Conservation (phyloP, 805 yeast species). For the Starmera quercuum region DNA sequence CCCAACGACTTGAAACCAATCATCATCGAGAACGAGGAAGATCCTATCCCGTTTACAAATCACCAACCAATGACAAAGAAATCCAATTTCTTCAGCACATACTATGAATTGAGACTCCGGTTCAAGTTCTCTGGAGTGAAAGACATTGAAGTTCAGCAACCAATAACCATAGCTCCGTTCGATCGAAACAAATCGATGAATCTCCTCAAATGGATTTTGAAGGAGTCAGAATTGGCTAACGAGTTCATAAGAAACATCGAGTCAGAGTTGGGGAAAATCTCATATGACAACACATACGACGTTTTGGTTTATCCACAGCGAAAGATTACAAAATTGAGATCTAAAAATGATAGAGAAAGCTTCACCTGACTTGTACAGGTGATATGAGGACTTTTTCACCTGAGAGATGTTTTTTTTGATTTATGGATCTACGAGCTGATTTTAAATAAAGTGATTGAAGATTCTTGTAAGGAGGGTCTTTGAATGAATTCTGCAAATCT, state of each 20-base stretch:
- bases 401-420: neutral
- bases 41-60: slow-evolving; percentile 25
- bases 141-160: slow-evolving; percentile 41
- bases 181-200: slow-evolving; percentile 39
- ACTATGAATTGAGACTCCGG: slow-evolving; percentile 43
- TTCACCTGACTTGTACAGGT: no score
- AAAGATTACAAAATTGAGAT: slow-evolving; percentile 10
- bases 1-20: slow-evolving; percentile 23
- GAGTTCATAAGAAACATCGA: slow-evolving; percentile 23
- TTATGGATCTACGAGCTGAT: neutral
- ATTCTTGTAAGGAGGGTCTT: neutral
- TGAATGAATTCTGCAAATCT: neutral
- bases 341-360: slow-evolving; percentile 17
- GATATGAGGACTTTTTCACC: neutral
- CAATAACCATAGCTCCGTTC: slow-evolving; percentile 48
- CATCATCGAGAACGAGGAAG: slow-evolving; percentile 12
- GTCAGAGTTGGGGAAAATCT: slow-evolving; percentile 26
- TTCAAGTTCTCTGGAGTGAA: slow-evolving; percentile 41
- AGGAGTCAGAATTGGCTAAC: slow-evolving; percentile 42
- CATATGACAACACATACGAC: slow-evolving; percentile 20
- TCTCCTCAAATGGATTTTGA: slow-evolving; percentile 43
- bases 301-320: slow-evolving; percentile 27
- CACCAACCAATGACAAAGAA: slow-evolving; percentile 44
- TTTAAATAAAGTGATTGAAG: neutral
- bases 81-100: slow-evolving; percentile 42